Evolutionary conservation across 768 basidiomycete genomes (phyloP), one percentile per base, ranked within the genome.

Genomic region (Cystobasidium ongulense): DNA sequence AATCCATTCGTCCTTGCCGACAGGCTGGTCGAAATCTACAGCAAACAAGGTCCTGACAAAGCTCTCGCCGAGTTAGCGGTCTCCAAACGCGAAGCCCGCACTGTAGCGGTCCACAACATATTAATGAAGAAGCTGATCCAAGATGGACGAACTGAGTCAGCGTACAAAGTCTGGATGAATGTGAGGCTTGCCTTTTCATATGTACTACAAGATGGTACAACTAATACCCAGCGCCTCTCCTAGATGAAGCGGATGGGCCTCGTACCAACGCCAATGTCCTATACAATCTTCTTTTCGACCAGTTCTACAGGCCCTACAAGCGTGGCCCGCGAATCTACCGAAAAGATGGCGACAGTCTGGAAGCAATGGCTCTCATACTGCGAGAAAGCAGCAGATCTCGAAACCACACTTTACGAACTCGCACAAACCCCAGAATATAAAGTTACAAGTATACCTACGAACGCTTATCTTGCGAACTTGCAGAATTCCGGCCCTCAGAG

Each of bases 211-310:
- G n/a, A n/a, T 4, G 13, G 4, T 38, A 4, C 18, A 15, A 15
- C 57, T 61, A 25, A 61, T 38, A 25, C 23, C 11, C 5, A 4
- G 11, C 13, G 57, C 17, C 7, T 35, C 15, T 23, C 7, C 36
- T 27, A 71, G 68, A 71, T 71, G 68, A 71, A 71, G 31, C 5
- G 53, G n/a, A 29, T n/a, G 25, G 68, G 68, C 13, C 18, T 71
- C 2, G 41, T 59, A 3, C 68, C 68, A 1, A 57, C 68, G 11
- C 68, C 68, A 10, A 52, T 27, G 33, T 57, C 68, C 13, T 71
- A 71, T 25, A 71, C 68, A 5, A 43, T 43, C 53, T 71, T 57
- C 53, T 71, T 71, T 33, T 54, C 68, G 5, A 17, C 46, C 15
- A 21, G 15, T 50, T 33, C 8, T 1, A 59, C 33, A 35, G 38